phyloP scores from a whole-genome alignment of 139 green algal species.

The Edaphochlamys debaryana region DNA sequence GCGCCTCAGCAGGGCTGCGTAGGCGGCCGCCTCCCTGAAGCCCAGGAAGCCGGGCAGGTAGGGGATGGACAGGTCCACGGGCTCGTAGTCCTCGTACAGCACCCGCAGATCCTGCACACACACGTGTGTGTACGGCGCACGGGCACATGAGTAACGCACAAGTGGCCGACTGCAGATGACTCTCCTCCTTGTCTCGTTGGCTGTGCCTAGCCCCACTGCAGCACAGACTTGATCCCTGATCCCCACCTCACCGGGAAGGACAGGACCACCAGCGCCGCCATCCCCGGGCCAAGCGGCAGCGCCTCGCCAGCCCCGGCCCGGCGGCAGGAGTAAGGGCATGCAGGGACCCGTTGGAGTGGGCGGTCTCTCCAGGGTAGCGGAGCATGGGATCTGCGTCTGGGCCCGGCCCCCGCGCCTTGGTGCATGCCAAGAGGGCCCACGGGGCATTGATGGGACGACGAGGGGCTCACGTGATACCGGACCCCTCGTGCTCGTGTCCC shows the following conservation, averaged over 20 bases:
- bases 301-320: not conserved
- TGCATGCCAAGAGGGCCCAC: no score
- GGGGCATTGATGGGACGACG: no score
- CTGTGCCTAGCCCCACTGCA: no score
- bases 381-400: not conserved
- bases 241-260: constrained; percentile 10
- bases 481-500: no score
- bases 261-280: constrained; percentile 30
- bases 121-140: not conserved
- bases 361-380: not conserved
- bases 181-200: no score
- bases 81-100: constrained; percentile 61
- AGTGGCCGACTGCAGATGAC: not conserved
- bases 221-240: no score
- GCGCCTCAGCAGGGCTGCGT: constrained; percentile 2
- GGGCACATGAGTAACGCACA: not conserved
- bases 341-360: no score
- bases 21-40: constrained; percentile 47
- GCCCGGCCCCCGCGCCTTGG: not conserved
- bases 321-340: not conserved
- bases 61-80: constrained; percentile 50
- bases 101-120: constrained; percentile 54
- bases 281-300: not conserved
- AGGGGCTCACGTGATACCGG: no score
- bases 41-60: constrained; percentile 50